Base-by-base conservation (phyloP, 2,329 filamentous ascomycete species). In the Cordyceps cicadae region DNA sequence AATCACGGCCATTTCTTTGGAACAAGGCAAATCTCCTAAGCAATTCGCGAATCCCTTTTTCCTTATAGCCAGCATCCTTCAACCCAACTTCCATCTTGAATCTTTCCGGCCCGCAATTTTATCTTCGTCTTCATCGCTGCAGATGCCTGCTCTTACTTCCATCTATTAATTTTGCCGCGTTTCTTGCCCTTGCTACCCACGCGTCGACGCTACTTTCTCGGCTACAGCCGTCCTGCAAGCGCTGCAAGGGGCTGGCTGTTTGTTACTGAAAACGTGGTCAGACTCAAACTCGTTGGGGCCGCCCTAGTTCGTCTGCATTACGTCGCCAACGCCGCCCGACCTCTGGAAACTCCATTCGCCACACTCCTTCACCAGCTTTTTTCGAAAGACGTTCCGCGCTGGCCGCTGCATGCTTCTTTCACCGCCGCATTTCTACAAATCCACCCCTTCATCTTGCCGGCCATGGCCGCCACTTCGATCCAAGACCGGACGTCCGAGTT, bases 401-500 rank as follows among this genome's bases (percentile, higher is more conserved):
- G 73, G 72, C 68, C 71, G 72, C 72, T 66, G 48, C 64, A 62
- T 66, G 66, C 21, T 34, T 49, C 56, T 59, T 59, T 59, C 56
- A 29, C 39, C 39, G 14, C 34, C 46, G n/a, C 43, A 51, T 51
- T 32, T 43, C 43, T 12, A 32, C 7, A 12, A 59, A 41, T 60
- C 50, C 61, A 50, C 5, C 8, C 26, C 51, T 45, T n/a, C 14
- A 43, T 58, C 24, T 14, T 12, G 11, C 15, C 34, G 11, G 43
- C 21, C 56, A 87, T 87, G 85, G 83, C 84, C 61, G 80, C 85
- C 70, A 73, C 81, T 63, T 93, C 92, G 56, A 96, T 97, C 74
- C 94, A 99, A 80, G 94, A 99, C 79, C 90, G 94, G 71, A 99
- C 94, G 62, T 83, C 86, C 71, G 94, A 99, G 81, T 99, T 99